Percentiles rank a stretch among this genome's conserved stretches.
Evolutionary conservation across 257 asterid genomes (phyloP).

Genomic region (Ligustrum vulgare): DNA sequence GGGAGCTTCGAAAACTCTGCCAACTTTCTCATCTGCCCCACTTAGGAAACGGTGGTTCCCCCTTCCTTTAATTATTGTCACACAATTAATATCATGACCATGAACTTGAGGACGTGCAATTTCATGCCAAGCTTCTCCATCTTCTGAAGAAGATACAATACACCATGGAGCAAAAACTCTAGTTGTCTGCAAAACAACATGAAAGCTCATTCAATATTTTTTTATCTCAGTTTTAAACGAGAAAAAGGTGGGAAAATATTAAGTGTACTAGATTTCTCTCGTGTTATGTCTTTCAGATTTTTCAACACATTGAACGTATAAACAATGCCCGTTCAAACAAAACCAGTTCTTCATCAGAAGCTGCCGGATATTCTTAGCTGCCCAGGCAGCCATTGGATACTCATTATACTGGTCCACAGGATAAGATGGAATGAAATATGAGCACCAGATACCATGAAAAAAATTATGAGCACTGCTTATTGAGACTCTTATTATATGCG

Average conservation of each 20-base stretch:
- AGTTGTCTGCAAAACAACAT: conserved; percentile 63
- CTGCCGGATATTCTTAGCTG: neutral
- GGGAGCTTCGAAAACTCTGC: conserved; percentile 94
- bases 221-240: neutral
- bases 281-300: neutral
- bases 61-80: conserved; percentile 65
- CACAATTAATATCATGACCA: conserved; percentile 94
- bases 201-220: conserved; percentile 16
- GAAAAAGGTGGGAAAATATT: neutral
- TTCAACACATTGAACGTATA: neutral
- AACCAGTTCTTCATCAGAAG: neutral
- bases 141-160: conserved; percentile 35
- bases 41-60: conserved; percentile 89
- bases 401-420: neutral
- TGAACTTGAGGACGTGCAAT: conserved; percentile 99
- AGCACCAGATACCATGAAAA: neutral
- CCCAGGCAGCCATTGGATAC: neutral
- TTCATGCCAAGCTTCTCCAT: conserved; percentile 84
- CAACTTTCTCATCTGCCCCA: conserved; percentile 97
- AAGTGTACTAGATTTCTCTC: neutral
- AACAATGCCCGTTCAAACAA: neutral
- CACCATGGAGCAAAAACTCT: conserved; percentile 84
- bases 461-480: neutral
- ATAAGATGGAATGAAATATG: neutral
- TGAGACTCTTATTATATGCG: neutral